A percentile compares a stretch with the other conserved stretches of the same genome.
Conservation (phyloP, 495 filamentous ascomycete species). For the Aspergillus campestris region DNA sequence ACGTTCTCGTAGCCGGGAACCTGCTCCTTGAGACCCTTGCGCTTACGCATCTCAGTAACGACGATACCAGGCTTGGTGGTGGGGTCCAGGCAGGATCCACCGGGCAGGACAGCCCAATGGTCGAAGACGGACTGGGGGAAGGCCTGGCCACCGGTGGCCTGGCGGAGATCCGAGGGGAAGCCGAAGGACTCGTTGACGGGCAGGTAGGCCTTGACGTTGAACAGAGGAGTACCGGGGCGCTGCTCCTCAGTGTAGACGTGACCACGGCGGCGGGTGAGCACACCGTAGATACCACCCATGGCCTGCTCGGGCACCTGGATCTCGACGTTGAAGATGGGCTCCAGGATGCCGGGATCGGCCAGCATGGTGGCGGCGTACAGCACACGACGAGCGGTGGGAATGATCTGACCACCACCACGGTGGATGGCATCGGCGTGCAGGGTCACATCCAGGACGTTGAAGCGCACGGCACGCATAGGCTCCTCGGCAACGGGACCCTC, state of each 20-base stretch:
- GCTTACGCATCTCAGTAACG: conserved; percentile 86
- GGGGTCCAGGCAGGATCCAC: conserved; percentile 84
- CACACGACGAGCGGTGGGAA: conserved; percentile 96
- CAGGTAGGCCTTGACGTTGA: conserved; percentile 99
- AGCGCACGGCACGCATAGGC: conserved; percentile 93
- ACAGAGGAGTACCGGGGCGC: conserved; percentile 95
- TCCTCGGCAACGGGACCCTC: conserved; percentile 98
- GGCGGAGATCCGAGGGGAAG: conserved; percentile 96
- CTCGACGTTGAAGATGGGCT: conserved; percentile 98
- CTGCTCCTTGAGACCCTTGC: conserved; percentile 97
- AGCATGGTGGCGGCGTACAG: conserved; percentile 88
- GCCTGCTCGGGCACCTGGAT: conserved; percentile 98
- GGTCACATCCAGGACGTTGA: conserved; percentile 99
- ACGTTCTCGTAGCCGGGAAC: conserved; percentile 89
- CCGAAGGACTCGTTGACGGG: conserved; percentile 99
- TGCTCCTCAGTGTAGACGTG: conserved; percentile 99
- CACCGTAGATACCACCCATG: conserved; percentile 99
- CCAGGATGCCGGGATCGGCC: conserved; percentile 80
- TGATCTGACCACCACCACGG: conserved; percentile 97
- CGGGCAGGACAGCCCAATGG: conserved; percentile 91
- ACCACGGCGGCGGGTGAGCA: conserved; percentile 94
- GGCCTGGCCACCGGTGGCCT: conserved; percentile 87
- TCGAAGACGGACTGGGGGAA: conserved; percentile 99
- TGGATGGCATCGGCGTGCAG: conserved; percentile 99
- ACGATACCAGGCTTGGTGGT: conserved; percentile 80